These are phyloP conservation scores for Verticillium nonalfalfae DNA, from an alignment of 2,329 filamentous ascomycete species.

Conservation along the genomic window DNA sequence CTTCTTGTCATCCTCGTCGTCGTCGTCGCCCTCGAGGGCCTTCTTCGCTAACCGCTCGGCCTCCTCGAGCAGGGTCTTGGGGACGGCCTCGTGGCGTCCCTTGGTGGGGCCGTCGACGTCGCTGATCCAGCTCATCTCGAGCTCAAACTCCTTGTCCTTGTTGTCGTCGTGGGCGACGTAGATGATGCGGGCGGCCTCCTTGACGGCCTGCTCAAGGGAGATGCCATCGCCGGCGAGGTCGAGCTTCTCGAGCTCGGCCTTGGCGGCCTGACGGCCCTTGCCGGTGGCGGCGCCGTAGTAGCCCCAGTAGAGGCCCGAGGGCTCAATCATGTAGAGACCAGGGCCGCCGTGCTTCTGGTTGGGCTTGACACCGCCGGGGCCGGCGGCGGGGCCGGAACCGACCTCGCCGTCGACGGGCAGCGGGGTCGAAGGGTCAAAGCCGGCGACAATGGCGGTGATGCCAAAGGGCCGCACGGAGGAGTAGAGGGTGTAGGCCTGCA, in stretches of 20 bases:
- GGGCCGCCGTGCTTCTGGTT: conserved; percentile 80
- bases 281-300: conserved; percentile 98
- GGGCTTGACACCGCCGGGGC: conserved; percentile 74
- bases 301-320: conserved; percentile 94
- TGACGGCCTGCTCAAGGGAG: conserved; percentile 80
- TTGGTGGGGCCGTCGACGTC: conserved; percentile 78
- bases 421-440: conserved; percentile 87
- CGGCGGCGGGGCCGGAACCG: conserved; percentile 69
- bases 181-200: conserved; percentile 95
- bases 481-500: conserved; percentile 96
- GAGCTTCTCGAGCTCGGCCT: conserved; percentile 97
- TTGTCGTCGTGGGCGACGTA: conserved; percentile 97
- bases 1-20: conserved; percentile 57
- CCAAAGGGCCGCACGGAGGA: conserved; percentile 95
- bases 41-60: conserved; percentile 91
- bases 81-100: conserved; percentile 88
- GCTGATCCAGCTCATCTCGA: conserved; percentile 99
- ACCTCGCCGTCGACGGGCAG: conserved; percentile 85
- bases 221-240: conserved; percentile 74
- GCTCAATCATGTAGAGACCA: conserved; percentile 98
- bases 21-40: conserved; percentile 79
- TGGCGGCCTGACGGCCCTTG: conserved; percentile 93
- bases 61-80: conserved; percentile 83
- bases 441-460: conserved; percentile 88
- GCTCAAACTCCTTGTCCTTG: conserved; percentile 99